Evolutionary conservation across 345 rosid species (phyloP), one percentile per base, ranked within the genome.

Genomic region (Crucihimalaya himalaica): DNA sequence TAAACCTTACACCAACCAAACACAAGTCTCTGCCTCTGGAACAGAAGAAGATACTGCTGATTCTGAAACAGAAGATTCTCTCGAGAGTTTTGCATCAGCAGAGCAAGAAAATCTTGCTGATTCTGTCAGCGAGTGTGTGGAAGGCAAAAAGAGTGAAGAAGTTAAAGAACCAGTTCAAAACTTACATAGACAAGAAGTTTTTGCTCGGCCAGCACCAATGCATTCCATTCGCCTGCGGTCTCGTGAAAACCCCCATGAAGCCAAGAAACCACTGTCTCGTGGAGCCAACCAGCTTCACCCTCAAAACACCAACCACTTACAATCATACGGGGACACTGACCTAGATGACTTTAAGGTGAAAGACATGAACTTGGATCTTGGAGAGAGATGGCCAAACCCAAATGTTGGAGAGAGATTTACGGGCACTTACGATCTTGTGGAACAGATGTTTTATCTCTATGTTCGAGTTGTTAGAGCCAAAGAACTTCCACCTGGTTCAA

Each of bases 381-480:
- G 97, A 39, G 93, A 90, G 63, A 78, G 81, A 67, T 88, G 95
- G 98, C 88, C 85, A 31, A 83, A 72, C 35, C 78, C 70, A 6
- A 84, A 81, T 59, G 87, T 71, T 11, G 80, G 87, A 12, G 96
- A 90, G 58, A 85, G 87, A 80, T 84, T 73, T 48, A 77, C 86
- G 0, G 85, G 86, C 77, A 85, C 88, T 5, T 88, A 85, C 11
- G 97, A 91, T 59, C 94, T 93, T 13, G 97, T 93, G 4, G 93
- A 91, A 70, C 97, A 93, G 72, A 88, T 84, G 90, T 84, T 60
- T 72, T 86, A 93, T 72, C 82, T 93, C 1, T 93, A 89, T 10
- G 92, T 89, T 47, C 83, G 90, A 19, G 92, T 89, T 2, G 90
- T 86, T 23, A 87, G 84, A 75, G 96, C 92, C n/a, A 90, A 83